These are phyloP conservation scores for Trypanosoma melophagium DNA, from an alignment of 208 protist species.

Conservation along the genomic window DNA sequence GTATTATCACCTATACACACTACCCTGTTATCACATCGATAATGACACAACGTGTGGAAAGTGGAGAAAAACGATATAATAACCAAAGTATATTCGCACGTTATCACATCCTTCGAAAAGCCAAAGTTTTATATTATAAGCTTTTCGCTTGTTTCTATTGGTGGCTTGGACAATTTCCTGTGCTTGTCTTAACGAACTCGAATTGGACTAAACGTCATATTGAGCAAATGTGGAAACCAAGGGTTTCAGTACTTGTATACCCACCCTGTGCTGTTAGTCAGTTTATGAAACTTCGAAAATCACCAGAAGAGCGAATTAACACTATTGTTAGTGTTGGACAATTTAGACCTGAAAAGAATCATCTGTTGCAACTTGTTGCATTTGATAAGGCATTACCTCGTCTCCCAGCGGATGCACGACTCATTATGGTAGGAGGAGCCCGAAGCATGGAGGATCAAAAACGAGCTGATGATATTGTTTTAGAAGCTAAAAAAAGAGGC, in stretches of 20 bases:
- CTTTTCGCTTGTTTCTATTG: conserved; percentile 90
- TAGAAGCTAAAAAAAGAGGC: conserved; percentile 39
- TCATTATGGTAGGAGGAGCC: conserved; percentile 88
- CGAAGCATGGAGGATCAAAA: conserved; percentile 78
- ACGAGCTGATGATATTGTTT: conserved; percentile 57
- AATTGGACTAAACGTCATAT: conserved; percentile 97
- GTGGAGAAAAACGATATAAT: conserved; percentile 57
- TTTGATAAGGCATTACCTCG: conserved; percentile 58
- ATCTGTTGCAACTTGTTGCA: conserved; percentile 92
- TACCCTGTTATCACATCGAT: conserved; percentile 96
- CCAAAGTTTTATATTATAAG: conserved; percentile 90
- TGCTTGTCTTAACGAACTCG: conserved; percentile 94
- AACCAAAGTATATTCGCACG: conserved; percentile 67
- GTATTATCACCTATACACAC: conserved; percentile 95
- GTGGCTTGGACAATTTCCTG: conserved; percentile 69
- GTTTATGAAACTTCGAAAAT: conserved; percentile 39
- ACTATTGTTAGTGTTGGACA: conserved; percentile 95
- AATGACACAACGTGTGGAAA: conserved; percentile 72
- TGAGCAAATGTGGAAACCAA: conserved; percentile 70
- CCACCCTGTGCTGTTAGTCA: conserved; percentile 90
- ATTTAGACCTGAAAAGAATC: conserved; percentile 98
- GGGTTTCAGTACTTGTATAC: conserved; percentile 66
- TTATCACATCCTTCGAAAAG: conserved; percentile 34
- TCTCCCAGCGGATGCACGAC: conserved; percentile 41
- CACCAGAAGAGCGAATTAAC: conserved; percentile 37